A percentile compares a stretch with the other conserved stretches of the same genome.
These are phyloP conservation scores for Colletotrichum shisoi DNA, from an alignment of 2,329 filamentous ascomycete genomes.

Conservation along the genomic window DNA sequence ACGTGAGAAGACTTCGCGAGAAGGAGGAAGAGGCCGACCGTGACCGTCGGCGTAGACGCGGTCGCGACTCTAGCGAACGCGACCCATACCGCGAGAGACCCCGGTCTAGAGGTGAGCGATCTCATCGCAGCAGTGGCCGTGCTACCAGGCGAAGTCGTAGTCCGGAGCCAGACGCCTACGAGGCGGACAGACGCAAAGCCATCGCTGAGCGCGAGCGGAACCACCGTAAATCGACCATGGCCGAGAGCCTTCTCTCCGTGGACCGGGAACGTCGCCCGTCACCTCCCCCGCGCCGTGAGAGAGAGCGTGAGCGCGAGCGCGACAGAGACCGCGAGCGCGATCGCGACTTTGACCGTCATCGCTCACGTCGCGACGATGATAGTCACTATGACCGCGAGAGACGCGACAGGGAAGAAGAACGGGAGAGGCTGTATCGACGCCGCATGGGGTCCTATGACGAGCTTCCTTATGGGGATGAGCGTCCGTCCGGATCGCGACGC, in stretches of 20 bases:
- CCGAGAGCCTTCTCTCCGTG: constrained; percentile 64
- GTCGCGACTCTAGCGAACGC: constrained; percentile 62
- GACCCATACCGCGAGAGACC: constrained; percentile 67
- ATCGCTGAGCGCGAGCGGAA: constrained; percentile 94
- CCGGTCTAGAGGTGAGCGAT: constrained; percentile 66
- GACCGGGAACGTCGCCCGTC: constrained; percentile 57
- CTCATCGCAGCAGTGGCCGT: constrained; percentile 66
- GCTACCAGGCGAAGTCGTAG: constrained; percentile 76
- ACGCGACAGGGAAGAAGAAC: constrained; percentile 86
- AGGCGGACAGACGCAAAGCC: constrained; percentile 91
- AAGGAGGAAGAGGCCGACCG: constrained; percentile 84
- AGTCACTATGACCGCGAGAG: constrained; percentile 85
- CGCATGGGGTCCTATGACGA: constrained; percentile 84
- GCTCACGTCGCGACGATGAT: constrained; percentile 67
- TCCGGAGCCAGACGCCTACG: constrained; percentile 92
- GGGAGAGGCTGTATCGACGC: constrained; percentile 86
- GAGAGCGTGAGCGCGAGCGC: constrained; percentile 39
- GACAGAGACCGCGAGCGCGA: constrained; percentile 51
- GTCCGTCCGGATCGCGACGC: constrained; percentile 71
- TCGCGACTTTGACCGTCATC: constrained; percentile 60
- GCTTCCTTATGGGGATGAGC: constrained; percentile 86
- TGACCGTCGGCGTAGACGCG: constrained; percentile 66
- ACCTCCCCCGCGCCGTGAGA: constrained; percentile 51
- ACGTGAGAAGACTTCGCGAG: constrained; percentile 87
- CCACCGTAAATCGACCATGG: constrained; percentile 81